phyloP scores from a whole-genome alignment of 768 basidiomycete species.

The Erythrobasidium yunnanense region DNA sequence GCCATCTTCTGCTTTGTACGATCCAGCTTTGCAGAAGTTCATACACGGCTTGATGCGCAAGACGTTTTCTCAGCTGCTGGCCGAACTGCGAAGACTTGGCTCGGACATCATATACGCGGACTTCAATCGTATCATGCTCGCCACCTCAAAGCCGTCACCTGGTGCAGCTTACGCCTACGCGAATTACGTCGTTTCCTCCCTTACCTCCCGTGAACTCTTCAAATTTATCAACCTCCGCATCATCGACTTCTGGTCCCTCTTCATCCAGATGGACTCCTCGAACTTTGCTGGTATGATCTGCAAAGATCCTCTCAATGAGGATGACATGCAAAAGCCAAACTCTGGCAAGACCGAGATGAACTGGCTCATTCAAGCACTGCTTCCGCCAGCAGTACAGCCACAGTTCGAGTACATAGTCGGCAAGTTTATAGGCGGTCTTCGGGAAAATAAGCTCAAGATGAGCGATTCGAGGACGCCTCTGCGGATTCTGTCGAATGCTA shows the following conservation, averaged over 20 bases:
- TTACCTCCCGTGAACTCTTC: conserved; percentile 89
- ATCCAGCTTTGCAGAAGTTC: conserved; percentile 84
- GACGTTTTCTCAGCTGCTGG: conserved; percentile 89
- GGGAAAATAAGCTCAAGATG: conserved; percentile 52
- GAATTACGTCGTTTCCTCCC: conserved; percentile 83
- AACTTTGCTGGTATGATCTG: conserved; percentile 86
- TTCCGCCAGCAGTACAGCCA: conserved; percentile 67
- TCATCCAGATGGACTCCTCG: conserved; percentile 89
- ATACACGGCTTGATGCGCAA: conserved; percentile 93
- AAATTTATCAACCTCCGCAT: conserved; percentile 79
- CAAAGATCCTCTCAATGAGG: conserved; percentile 49
- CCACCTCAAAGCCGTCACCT: conserved; percentile 82
- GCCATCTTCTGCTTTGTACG: conserved; percentile 71
- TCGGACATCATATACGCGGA: conserved; percentile 89
- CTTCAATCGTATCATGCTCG: conserved; percentile 74
- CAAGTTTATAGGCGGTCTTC: conserved; percentile 75
- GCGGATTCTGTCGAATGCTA: conserved; percentile 54
- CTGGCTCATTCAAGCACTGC: conserved; percentile 86
- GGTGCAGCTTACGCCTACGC: conserved; percentile 92
- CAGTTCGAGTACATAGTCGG: conserved; percentile 65
- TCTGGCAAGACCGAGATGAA: conserved; percentile 61
- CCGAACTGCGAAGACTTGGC: conserved; percentile 89
- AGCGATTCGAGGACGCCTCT: conserved; percentile 61
- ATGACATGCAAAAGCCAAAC: conserved; percentile 52
- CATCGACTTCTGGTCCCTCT: conserved; percentile 80